Base-by-base conservation (phyloP, 768 basidiomycete species). In the Termitomyces sp. region DNA sequence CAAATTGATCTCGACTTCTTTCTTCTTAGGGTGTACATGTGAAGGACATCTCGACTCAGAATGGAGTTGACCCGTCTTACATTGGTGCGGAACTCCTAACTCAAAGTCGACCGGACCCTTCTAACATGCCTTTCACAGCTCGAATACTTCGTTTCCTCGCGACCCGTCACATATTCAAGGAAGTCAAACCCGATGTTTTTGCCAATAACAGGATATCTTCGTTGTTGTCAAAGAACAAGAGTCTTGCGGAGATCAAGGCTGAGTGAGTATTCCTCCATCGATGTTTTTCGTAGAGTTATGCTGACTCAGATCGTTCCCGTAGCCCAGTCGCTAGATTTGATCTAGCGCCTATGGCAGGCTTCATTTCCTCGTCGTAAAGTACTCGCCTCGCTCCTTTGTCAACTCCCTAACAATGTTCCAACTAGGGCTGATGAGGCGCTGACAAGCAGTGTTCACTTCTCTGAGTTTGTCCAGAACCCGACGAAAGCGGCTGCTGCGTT, bases 31-130 rank as follows among this genome's bases (percentile, higher is more conserved):
- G 73, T 6, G 62, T 73, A 19, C 71, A 76, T 40, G 69, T 69
- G 6, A 64, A 69, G 17, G 69, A 73, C 11, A 74, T 76, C 17
- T 68, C 73, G 3, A 63, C 66, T 14, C 50, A 60, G n/a, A 68
- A 59, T 46, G 60, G 60, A 6, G 55, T 71, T 35, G 66, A 74
- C 50, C 57, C 70, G 5, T 55, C 63, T 17, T 69, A 74, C 32
- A 59, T 77, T 3, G 66, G 75, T 75, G 64, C 53, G 21, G 29
- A 38, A 21, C n/a, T n/a, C 38, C 21, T 23, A 40, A 12, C 12
- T 5, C 41, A 19, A 8, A 46, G 25, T 49, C 35, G 40, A 19
- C n/a, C n/a, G 35, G 17, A 7, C 43, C 21, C 10, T 44, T 23
- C 31, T 34, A 29, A 34, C 37, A 48, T 3, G 32, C 37, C 6